Evolutionary conservation across 768 basidiomycete species (phyloP).

Genomic region (Boletus subparvulus): DNA sequence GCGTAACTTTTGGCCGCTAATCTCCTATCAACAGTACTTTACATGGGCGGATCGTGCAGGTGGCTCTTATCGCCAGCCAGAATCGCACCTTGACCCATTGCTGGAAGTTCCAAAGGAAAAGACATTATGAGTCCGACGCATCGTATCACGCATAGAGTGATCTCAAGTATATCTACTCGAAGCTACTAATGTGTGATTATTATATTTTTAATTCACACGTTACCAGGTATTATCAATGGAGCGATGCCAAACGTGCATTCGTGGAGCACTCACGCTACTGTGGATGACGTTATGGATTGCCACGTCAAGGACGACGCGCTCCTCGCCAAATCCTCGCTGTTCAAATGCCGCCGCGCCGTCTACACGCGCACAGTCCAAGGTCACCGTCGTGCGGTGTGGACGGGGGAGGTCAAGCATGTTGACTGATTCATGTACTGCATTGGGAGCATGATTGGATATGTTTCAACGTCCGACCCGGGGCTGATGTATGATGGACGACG

Average conservation of each 20-base stretch:
- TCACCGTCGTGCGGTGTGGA: no score
- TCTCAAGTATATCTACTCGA: constrained; percentile 16
- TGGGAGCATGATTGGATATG: no score
- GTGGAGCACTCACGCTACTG: no score
- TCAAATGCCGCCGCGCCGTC: no score
- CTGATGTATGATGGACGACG: no score
- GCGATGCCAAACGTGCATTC: background rate
- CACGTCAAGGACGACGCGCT: no score
- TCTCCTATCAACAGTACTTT: constrained; percentile 70
- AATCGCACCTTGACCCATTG: constrained; percentile 79
- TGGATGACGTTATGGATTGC: background rate
- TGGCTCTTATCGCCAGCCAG: constrained; percentile 88
- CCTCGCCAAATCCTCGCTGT: no score
- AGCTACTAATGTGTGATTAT: constrained; percentile 19
- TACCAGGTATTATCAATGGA: background rate
- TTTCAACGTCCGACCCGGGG: no score
- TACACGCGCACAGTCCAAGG: no score
- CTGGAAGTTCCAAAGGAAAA: constrained; percentile 50
- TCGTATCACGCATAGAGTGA: constrained; percentile 7
- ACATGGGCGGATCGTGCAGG: constrained; percentile 88
- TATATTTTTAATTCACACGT: background rate
- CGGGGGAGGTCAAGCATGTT: no score
- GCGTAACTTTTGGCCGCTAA: constrained; percentile 6
- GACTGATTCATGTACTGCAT: no score
- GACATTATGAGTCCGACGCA: constrained; percentile 3